Base-by-base conservation (phyloP, 2,329 filamentous ascomycete genomes). In the Sphaerostilbella broomeana region DNA sequence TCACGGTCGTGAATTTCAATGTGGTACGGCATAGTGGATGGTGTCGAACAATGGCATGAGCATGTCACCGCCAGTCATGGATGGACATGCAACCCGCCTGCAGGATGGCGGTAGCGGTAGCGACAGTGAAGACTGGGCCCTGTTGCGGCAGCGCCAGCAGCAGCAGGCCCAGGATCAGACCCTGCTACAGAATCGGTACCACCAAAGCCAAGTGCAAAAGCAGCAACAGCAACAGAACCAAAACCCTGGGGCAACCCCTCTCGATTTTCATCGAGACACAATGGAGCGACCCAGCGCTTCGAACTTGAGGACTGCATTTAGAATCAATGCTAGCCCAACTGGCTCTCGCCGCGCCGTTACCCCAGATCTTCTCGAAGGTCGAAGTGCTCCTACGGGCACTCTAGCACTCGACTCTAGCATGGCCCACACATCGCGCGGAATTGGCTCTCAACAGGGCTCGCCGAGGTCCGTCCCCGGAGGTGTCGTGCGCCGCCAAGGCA, bases 311-410 rank as follows among this genome's bases (percentile, higher is more conserved):
- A 57, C 63, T 30, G 51, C 57, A 38, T 60, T 59, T 46, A 52
- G 59, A 39, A 46, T 54, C 40, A 56, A 52, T 32, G 41, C 55
- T 35, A 48, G 50, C 37, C 45, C 54, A 38, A 61, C n/a, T n/a
- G n/a, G 65, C 48, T 54, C 58, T 31, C 75, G 81, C 52, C 77
- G 81, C 47, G 66, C 79, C 41, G 78, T 84, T 47, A 84, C 81
- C 46, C 80, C 81, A 48, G 82, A 86, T 29, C 62, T 61, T 28
- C 47, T 56, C 45, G 69, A 72, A 29, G 43, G 50, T 52, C 54
- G 49, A 50, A 53, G 49, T 45, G 46, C 47, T 24, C 50, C 44
- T 30, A 37, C 51, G 34, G 52, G 47, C 39, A 44, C 53, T 21
- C 32, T 45, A 21, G 42, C 50, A 22, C 35, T 39, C 21, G 53